Percentiles rank a stretch among this genome's conserved stretches.
Conservation (phyloP, 768 basidiomycete species). For the Phlebiopsis gigantea region DNA sequence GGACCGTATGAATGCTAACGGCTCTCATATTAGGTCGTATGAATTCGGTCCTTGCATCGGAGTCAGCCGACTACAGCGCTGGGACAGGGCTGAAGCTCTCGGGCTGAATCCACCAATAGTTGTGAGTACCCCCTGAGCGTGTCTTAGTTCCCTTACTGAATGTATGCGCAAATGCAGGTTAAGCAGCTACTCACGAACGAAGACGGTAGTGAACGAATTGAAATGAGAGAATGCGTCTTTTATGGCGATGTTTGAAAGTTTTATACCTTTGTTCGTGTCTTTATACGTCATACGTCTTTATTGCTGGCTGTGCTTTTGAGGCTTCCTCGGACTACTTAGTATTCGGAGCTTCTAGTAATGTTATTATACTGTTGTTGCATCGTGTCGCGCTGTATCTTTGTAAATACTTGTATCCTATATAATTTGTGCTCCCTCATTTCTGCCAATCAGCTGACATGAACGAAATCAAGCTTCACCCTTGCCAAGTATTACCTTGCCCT, state of each 20-base stretch:
- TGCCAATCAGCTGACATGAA: too few species aligned
- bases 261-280: too few species aligned
- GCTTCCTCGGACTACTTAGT: too few species aligned
- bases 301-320: too few species aligned
- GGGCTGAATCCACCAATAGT: slow-evolving; percentile 78
- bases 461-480: too few species aligned
- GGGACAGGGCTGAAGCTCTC: slow-evolving; percentile 76
- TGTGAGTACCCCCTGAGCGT: slow-evolving; percentile 36
- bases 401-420: too few species aligned
- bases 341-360: too few species aligned
- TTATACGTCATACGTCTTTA: too few species aligned
- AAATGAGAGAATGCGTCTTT: slow-evolving; percentile 63
- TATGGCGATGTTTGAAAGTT: slow-evolving; percentile 31
- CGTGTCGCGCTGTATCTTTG: too few species aligned
- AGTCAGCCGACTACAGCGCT: slow-evolving; percentile 77
- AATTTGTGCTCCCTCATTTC: too few species aligned
- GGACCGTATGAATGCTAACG: background rate
- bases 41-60: slow-evolving; percentile 81
- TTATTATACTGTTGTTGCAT: too few species aligned
- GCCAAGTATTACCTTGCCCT: too few species aligned
- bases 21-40: slow-evolving; percentile 44
- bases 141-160: background rate
- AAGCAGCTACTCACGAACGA: slow-evolving; percentile 70
- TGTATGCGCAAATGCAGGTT: slow-evolving; percentile 41
- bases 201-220: slow-evolving; percentile 49